phyloP scores from a whole-genome alignment of 1,139 yeast species.

The Lodderomyces margitis region DNA sequence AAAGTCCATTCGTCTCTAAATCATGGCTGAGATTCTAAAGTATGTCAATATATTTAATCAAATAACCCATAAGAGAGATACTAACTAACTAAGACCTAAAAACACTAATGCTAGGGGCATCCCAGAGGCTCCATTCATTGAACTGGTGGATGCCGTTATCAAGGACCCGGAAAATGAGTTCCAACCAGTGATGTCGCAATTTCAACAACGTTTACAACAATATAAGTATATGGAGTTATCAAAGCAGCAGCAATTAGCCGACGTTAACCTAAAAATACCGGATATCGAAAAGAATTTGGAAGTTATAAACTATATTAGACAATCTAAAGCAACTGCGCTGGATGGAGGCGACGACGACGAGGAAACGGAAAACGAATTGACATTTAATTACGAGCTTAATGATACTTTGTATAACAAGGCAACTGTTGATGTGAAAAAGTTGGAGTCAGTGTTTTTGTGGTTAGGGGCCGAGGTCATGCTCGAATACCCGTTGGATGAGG shows the following conservation, averaged over 20 bases:
- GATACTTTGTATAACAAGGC: slow-evolving; percentile 92
- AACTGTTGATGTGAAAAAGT: slow-evolving; percentile 48
- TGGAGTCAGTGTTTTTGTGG: slow-evolving; percentile 75
- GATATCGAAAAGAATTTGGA: slow-evolving; percentile 83
- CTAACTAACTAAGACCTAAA: slow-evolving; percentile 40
- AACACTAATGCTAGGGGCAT: slow-evolving; percentile 85
- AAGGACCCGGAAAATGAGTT: slow-evolving; percentile 67
- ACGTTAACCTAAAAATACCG: slow-evolving; percentile 75
- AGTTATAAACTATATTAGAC: slow-evolving; percentile 60
- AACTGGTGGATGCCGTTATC: slow-evolving; percentile 73
- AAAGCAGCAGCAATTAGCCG: slow-evolving; percentile 65
- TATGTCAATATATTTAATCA: slow-evolving; percentile 12
- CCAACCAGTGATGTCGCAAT: slow-evolving; percentile 61
- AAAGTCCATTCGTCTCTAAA: not conserved
- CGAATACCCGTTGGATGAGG: slow-evolving; percentile 90
- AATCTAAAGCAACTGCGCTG: slow-evolving; percentile 35
- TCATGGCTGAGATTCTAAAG: slow-evolving; percentile 23
- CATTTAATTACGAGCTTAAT: slow-evolving; percentile 82
- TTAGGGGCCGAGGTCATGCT: slow-evolving; percentile 97
- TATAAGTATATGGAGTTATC: slow-evolving; percentile 87
- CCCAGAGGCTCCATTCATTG: slow-evolving; percentile 95
- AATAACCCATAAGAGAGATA: slow-evolving; percentile 11
- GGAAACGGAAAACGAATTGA: slow-evolving; percentile 42
- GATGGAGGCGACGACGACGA: slow-evolving; percentile 23
- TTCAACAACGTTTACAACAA: slow-evolving; percentile 78